Conservation (phyloP, 352 stramenopile genomes). For the Pythium dissimile region DNA sequence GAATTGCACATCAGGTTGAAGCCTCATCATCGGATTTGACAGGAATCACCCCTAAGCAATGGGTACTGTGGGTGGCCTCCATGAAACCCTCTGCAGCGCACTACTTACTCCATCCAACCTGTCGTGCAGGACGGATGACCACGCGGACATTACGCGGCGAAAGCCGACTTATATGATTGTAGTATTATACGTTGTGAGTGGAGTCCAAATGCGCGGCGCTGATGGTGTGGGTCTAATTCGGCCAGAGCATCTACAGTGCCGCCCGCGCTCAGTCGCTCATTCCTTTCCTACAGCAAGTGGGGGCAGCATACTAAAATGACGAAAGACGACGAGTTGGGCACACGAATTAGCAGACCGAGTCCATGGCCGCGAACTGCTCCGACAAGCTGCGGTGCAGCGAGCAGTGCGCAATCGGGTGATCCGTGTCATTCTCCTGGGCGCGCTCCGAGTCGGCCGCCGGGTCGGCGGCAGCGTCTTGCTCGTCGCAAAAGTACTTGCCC, state of each 20-base stretch:
- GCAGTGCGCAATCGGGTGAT: slow-evolving; percentile 65
- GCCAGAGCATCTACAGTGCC: neutral
- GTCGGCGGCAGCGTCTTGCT: slow-evolving; percentile 25
- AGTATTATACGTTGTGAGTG: slow-evolving; percentile 10
- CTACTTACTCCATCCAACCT: neutral
- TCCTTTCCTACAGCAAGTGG: neutral
- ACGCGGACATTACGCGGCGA: neutral
- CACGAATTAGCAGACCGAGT: slow-evolving; percentile 65
- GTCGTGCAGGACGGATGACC: neutral
- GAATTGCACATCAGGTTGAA: neutral
- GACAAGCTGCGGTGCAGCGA: slow-evolving; percentile 75
- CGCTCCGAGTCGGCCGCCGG: slow-evolving; percentile 14
- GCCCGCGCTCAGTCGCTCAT: neutral
- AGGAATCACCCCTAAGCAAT: neutral
- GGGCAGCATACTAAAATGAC: slow-evolving; percentile 5
- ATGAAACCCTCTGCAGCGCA: neutral
- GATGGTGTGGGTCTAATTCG: neutral
- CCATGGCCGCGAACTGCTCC: slow-evolving; percentile 67
- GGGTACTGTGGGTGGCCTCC: neutral
- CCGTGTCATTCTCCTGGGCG: slow-evolving; percentile 57
- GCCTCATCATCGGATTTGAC: slow-evolving; percentile 13
- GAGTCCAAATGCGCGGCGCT: neutral
- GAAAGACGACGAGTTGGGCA: neutral
- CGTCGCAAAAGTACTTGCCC: slow-evolving; percentile 72
- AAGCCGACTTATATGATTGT: slow-evolving; percentile 16